Evolutionary conservation across 2,329 filamentous ascomycete genomes (phyloP), one percentile per base, ranked within the genome.

Genomic region (Cladophialophora chaetospira): DNA sequence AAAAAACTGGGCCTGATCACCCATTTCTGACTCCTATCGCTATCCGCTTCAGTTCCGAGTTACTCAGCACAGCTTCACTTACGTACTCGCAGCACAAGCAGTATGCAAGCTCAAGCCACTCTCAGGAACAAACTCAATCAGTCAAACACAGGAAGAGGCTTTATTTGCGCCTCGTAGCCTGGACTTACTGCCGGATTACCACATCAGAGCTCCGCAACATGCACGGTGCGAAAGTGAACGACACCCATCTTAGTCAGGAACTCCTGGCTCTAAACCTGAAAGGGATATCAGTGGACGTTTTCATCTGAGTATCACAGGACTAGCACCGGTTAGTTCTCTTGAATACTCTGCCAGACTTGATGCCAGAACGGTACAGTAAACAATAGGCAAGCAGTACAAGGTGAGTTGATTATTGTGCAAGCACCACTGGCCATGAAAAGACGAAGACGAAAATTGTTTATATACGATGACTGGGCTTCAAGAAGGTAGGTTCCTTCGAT

Each of bases 41-140:
- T 40, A 48, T 25, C 52, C 44, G 25, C 35, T 42, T 31, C 11
- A 31, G 26, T 26, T 36, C 3, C 43, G 5, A 17, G 52, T 55
- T 33, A 55, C 52, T 55, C 43, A 55, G 52, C 43, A 33, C 33
- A 28, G 9, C 15, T 6, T 3, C 45, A 15, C 52, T 55, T 55
- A 55, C 52, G 29, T 54, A 48, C 35, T 43, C 35, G 25, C 13
- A 17, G n/a, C 23, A 42, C 47, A 29, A 33, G 8, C 51, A 19
- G n/a, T n/a, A n/a, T 25, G 31, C 29, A 19, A 17, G 4, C 10
- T 3, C 26, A 33, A 17, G 29, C 26, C 11, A 13, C 29, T 28
- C n/a, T 33, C 21, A 15, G 48, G 35, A 17, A 38, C 36, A 42
- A 33, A 17, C 48, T 51, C 10, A 19, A 51, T 51, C 36, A 17